A percentile compares a stretch with the other conserved stretches of the same genome.
Evolutionary conservation across 2,329 filamentous ascomycete species (phyloP).

Genomic region (Phaeoacremonium minimum): DNA sequence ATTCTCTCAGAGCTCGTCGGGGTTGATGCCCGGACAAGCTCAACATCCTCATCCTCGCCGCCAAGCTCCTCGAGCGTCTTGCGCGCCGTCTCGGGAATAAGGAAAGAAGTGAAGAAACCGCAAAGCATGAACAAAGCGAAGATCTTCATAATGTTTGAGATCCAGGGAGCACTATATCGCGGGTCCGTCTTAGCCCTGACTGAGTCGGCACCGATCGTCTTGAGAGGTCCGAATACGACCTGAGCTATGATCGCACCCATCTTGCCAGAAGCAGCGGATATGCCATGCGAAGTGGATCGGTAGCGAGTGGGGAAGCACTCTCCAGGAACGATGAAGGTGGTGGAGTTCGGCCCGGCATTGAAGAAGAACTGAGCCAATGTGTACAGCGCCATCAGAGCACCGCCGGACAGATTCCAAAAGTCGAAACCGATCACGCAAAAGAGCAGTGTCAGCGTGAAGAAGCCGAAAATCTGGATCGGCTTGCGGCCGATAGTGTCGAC

Average conservation of each 20-base stretch:
- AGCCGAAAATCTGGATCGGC: constrained; percentile 67
- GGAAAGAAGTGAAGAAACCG: constrained; percentile 62
- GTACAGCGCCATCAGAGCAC: constrained; percentile 51
- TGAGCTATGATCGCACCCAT: constrained; percentile 53
- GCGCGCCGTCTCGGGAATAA: constrained; percentile 71
- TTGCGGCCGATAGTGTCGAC: constrained; percentile 73
- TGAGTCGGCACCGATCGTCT: constrained; percentile 37
- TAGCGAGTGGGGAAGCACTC: constrained; percentile 55
- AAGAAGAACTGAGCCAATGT: constrained; percentile 55
- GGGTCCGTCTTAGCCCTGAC: no score
- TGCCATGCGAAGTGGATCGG: constrained; percentile 53
- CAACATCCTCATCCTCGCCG: constrained; percentile 15
- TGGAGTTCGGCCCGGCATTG: constrained; percentile 55
- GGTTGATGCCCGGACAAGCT: no score
- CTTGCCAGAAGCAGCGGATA: constrained; percentile 46
- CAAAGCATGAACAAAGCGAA: constrained; percentile 73
- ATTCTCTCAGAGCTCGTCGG: no score
- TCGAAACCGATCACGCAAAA: constrained; percentile 61
- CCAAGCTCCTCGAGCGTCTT: constrained; percentile 66
- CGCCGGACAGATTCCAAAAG: constrained; percentile 46
- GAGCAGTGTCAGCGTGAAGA: constrained; percentile 55
- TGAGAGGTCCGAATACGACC: constrained; percentile 52
- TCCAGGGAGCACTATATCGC: constrained; percentile 58
- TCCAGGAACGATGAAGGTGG: constrained; percentile 54
- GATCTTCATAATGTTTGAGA: constrained; percentile 74